Evolutionary conservation across 441 rosid species (phyloP), one percentile per base, ranked within the genome.

Genomic region (Croton setiger): DNA sequence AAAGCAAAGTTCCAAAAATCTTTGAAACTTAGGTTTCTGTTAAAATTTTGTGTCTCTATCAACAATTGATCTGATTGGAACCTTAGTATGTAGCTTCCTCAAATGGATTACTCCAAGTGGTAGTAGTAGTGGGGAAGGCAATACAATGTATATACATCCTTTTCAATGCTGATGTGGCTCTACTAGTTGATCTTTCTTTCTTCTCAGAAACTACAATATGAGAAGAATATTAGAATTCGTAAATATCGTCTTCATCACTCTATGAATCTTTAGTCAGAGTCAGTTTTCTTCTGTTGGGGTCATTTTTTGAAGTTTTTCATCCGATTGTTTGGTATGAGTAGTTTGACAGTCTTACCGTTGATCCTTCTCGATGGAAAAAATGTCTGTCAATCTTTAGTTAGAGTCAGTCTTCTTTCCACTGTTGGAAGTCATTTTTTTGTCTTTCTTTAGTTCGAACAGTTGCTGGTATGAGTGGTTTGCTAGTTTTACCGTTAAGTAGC

Each of bases 41-140:
- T 36, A 27, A 27, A 65, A 12, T 18, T 58, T 45, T 59, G 41
- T 10, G 41, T 57, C 45, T 2, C 31, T 64, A 15, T 64, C 47
- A 57, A 57, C 33, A 54, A 41, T 39, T 52, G 36, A 55, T 39
- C 37, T 66, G 51, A 18, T 18, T 8, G 45, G 14, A 37, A 66
- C 33, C 60, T 20, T 3, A n/a, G 31, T n/a, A 7, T 36, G 68
- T 37, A 51, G 35, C 35, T 66, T 66, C 59, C 69, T 64, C 49
- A 3, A 35, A 9, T 10, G 13, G 47, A 52, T 48, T 9, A 39
- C 48, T 23, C 41, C 60, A 69, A 21, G 36, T 36, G 45, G 61
- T 27, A 27, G 31, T 27, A 27, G 31, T 27, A 27, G 31, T 27
- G 31, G 31, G 31, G 31, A 27, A 27, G 31, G 31, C 31, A 27